phyloP scores from a whole-genome alignment of 805 yeast species.

The Wickerhamiella lipophila region DNA sequence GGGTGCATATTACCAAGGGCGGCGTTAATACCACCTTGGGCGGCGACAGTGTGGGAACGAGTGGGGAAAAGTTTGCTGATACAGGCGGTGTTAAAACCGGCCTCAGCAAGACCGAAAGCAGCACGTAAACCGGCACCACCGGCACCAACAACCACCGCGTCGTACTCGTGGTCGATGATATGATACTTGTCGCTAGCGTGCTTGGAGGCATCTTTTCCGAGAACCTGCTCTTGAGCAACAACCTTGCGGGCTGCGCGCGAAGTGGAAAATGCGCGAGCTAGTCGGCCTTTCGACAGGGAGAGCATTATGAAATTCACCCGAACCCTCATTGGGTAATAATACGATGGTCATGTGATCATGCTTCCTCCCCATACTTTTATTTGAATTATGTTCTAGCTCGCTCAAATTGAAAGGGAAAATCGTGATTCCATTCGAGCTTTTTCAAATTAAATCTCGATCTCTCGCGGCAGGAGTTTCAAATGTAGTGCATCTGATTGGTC shows the following conservation, averaged over 20 bases:
- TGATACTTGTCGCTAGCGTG: slow-evolving; percentile 63
- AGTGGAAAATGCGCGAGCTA: slow-evolving; percentile 16
- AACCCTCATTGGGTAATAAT: slow-evolving; percentile 8
- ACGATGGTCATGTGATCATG: slow-evolving; percentile 4
- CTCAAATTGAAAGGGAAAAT: neutral
- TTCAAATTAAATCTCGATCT: neutral
- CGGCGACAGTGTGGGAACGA: slow-evolving; percentile 97
- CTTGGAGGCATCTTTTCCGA: slow-evolving; percentile 38
- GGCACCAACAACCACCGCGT: slow-evolving; percentile 95
- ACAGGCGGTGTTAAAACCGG: slow-evolving; percentile 96
- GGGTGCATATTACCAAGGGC: slow-evolving; percentile 97
- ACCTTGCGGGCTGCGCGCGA: slow-evolving; percentile 12
- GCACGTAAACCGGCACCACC: slow-evolving; percentile 99
- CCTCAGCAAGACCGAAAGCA: slow-evolving; percentile 93
- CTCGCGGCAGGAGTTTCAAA: neutral
- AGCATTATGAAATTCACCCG: slow-evolving; percentile 12
- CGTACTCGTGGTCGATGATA: slow-evolving; percentile 94
- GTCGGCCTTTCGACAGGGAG: slow-evolving; percentile 5
- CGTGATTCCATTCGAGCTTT: neutral
- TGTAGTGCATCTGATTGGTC: slow-evolving; percentile 1
- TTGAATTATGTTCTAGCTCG: neutral
- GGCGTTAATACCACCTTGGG: slow-evolving; percentile 99
- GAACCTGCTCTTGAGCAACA: slow-evolving; percentile 29
- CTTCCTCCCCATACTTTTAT: neutral
- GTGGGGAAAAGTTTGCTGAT: slow-evolving; percentile 94